Evolutionary conservation across 495 filamentous ascomycete genomes (phyloP), one percentile per base, ranked within the genome.

Genomic region (Pyrenopolyporus hunteri): DNA sequence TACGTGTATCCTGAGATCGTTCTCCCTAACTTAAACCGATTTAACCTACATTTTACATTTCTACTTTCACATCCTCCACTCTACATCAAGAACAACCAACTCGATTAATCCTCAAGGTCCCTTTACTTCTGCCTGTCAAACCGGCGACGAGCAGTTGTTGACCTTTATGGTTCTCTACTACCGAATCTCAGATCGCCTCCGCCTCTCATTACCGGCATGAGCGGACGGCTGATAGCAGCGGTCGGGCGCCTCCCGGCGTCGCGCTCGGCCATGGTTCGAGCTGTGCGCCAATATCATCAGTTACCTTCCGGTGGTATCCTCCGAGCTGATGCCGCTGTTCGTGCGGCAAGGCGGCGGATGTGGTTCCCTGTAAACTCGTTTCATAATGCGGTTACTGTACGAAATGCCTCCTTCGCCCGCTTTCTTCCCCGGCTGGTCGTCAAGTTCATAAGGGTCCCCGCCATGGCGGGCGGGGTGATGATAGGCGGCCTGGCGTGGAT

Each of bases 401-500:
- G 94, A 48, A 88, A 87, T 55, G 89, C 91, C 36, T 97, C 93
- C 4, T 98, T 98, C 69, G 82, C 81, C 5, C 83, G 94, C 44
- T 82, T 90, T 44, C 79, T 99, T n/a, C 94, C 94, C 2, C 90
- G 90, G 68, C 80, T 99, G 33, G 86, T 93, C 6, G 64, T 96
- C 63, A 99, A 96, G 77, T 88, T 98, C 50, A 80, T 87, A 32
- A 82, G 90, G 45, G 76, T 97, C 44, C 94, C 94, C 20, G 93
- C 95, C 54, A 85, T 96, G 75, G 92, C 96, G 70, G 94, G 93
- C 28, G 92, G 90, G 35, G 87, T 90, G 36, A 89, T 89, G 75
- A 82, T 99, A 70, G 92, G 89, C 5, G 89, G 90, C 3, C 70
- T 94, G 25, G 90, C 90, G 35, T 99, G 97, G 81, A 67, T 99